Conservation (phyloP, 75 land plant genomes). For the Ceratopteris richardii region DNA sequence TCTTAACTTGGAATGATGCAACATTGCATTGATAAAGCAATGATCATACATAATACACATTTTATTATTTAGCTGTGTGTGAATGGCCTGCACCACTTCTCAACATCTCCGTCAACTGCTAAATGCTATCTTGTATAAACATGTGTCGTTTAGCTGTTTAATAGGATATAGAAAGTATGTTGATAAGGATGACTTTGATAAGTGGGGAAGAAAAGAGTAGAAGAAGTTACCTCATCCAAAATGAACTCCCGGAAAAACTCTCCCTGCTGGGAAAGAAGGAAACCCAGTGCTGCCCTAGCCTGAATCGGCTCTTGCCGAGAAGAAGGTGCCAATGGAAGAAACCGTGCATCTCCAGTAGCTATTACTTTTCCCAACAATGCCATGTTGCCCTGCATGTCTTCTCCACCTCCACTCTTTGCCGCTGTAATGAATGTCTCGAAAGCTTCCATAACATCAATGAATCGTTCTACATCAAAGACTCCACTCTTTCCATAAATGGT, state of each 20-base stretch:
- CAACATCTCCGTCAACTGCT: too few relatives aligned
- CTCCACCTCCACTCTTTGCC: slow-evolving; percentile 99
- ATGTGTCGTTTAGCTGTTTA: too few relatives aligned
- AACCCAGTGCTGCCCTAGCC: slow-evolving; percentile 80
- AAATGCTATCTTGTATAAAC: too few relatives aligned
- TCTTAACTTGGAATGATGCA: too few relatives aligned
- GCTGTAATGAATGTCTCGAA: slow-evolving; percentile 86
- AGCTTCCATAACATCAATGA: slow-evolving; percentile 99
- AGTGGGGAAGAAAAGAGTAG: too few relatives aligned
- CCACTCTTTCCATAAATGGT: slow-evolving; percentile 96
- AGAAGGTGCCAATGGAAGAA: slow-evolving; percentile 20
- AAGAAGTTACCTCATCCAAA: slow-evolving; percentile 73
- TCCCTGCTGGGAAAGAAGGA: slow-evolving; percentile 84
- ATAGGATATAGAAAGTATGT: too few relatives aligned
- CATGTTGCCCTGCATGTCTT: slow-evolving; percentile 67
- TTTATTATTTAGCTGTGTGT: too few relatives aligned
- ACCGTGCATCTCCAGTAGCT: slow-evolving; percentile 13
- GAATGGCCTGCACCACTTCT: too few relatives aligned
- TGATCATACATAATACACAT: too few relatives aligned
- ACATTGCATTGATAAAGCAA: too few relatives aligned
- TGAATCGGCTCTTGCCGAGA: slow-evolving; percentile 32
- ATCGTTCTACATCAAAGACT: slow-evolving; percentile 94
- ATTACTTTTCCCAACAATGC: slow-evolving; percentile 68
- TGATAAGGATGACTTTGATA: too few relatives aligned
- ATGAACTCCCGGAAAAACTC: slow-evolving; percentile 97